Evolutionary conservation across 495 filamentous ascomycete species (phyloP).

Genomic region (Penicillium daleae): DNA sequence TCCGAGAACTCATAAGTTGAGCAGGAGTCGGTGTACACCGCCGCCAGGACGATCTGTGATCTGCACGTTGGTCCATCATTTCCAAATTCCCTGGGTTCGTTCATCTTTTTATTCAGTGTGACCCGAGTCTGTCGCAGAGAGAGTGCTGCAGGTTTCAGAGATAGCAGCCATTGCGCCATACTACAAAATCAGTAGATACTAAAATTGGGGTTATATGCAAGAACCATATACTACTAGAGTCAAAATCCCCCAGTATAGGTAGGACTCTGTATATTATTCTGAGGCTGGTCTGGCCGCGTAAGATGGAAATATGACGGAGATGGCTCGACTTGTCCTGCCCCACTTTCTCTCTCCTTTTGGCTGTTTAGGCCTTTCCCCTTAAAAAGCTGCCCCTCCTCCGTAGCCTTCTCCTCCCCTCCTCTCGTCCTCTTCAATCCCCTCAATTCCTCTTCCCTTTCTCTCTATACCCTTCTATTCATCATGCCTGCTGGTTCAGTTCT

Average conservation of each 20-base stretch:
- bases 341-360: not conserved
- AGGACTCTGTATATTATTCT: too few relatives aligned
- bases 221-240: too few relatives aligned
- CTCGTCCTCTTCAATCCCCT: not conserved
- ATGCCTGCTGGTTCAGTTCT: constrained; percentile 88
- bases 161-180: not conserved
- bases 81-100: not conserved
- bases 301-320: constrained; percentile 8
- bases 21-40: not conserved
- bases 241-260: not conserved
- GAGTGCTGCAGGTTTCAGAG: not conserved
- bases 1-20: too few relatives aligned
- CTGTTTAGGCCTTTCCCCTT: constrained; percentile 21
- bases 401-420: not conserved
- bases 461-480: constrained; percentile 25
- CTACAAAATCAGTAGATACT: not conserved
- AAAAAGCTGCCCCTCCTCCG: constrained; percentile 27
- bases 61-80: not conserved
- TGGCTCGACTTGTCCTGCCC: not conserved
- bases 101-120: not conserved
- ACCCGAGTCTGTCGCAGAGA: not conserved
- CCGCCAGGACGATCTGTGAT: constrained; percentile 16
- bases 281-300: constrained; percentile 2
- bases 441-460: not conserved
- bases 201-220: too few relatives aligned